A percentile compares a stretch with the other conserved stretches of the same genome.
phyloP scores from a whole-genome alignment of 1,284 basidiomycete genomes.

The Rhizopogon hawkerae region DNA sequence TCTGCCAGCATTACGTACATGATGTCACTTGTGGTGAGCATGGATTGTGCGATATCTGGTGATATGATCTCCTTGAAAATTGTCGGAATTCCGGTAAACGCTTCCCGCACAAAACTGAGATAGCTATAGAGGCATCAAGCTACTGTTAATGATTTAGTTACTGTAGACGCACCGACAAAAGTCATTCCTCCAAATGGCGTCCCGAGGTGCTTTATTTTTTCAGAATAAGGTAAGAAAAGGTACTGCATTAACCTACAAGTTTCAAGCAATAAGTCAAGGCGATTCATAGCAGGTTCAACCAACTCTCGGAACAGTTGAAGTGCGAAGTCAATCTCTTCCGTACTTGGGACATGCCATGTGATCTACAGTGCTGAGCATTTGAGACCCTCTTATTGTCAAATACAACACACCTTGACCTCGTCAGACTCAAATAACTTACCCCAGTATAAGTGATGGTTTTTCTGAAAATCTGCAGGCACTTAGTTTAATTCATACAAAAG shows the following conservation, averaged over 20 bases:
- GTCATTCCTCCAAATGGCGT: slow-evolving; percentile 78
- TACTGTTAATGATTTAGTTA: not conserved
- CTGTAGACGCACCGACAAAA: slow-evolving; percentile 65
- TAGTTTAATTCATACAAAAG: not conserved
- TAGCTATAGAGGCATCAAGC: slow-evolving; percentile 31
- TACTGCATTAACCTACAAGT: slow-evolving; percentile 30
- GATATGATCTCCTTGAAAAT: slow-evolving; percentile 46
- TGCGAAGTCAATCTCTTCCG: slow-evolving; percentile 69
- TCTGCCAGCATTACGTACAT: slow-evolving; percentile 34
- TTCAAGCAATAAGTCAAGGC: slow-evolving; percentile 55
- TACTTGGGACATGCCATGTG: slow-evolving; percentile 34
- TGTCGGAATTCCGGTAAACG: slow-evolving; percentile 61
- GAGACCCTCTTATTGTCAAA: not conserved
- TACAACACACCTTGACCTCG: slow-evolving; percentile 44
- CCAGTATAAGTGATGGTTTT: slow-evolving; percentile 73
- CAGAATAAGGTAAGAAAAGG: slow-evolving; percentile 9
- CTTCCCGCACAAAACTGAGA: slow-evolving; percentile 57
- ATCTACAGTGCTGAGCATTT: slow-evolving; percentile 2
- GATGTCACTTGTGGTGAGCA: slow-evolving; percentile 47
- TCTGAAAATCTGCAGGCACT: slow-evolving; percentile 47
- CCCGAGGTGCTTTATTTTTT: slow-evolving; percentile 19
- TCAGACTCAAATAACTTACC: slow-evolving; percentile 58
- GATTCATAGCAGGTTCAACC: slow-evolving; percentile 56
- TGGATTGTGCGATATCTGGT: slow-evolving; percentile 33
- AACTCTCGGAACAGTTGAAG: slow-evolving; percentile 66